Conservation (phyloP, 768 basidiomycete genomes). For the Leccinum boreale region DNA sequence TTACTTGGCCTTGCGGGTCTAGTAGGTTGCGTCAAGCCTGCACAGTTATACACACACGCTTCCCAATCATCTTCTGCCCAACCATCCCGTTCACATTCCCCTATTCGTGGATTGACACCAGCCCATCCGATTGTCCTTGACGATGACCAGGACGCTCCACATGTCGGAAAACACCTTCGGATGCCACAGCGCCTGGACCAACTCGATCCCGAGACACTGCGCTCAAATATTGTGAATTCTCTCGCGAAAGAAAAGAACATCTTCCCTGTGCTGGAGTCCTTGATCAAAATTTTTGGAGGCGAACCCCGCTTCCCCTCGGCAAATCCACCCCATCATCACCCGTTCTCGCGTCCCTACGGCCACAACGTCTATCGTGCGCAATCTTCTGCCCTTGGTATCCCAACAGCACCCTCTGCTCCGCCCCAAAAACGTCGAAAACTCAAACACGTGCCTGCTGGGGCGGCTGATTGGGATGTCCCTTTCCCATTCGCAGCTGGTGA, state of each 20-base stretch:
- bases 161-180: constrained; percentile 12
- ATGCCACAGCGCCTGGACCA: constrained; percentile 18
- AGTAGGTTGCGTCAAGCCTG: constrained; percentile 62
- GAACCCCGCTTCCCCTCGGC: constrained; percentile 23
- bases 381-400: not conserved
- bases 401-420: constrained; percentile 11
- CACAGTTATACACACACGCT: constrained; percentile 22
- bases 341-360: constrained; percentile 22
- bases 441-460: constrained; percentile 71
- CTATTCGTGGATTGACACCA: constrained; percentile 49
- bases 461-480: constrained; percentile 79
- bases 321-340: constrained; percentile 1
- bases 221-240: constrained; percentile 56
- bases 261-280: constrained; percentile 59
- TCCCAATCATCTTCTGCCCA: constrained; percentile 15
- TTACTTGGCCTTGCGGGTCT: constrained; percentile 71
- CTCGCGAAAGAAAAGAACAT: constrained; percentile 64
- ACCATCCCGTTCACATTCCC: constrained; percentile 36
- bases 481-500: constrained; percentile 73
- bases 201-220: constrained; percentile 42
- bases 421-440: constrained; percentile 60
- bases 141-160: constrained; percentile 43
- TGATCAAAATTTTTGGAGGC: constrained; percentile 53
- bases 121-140: constrained; percentile 71
- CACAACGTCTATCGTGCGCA: constrained; percentile 4